Base-by-base conservation (phyloP, 768 basidiomycete species). In the Trametes villosa region DNA sequence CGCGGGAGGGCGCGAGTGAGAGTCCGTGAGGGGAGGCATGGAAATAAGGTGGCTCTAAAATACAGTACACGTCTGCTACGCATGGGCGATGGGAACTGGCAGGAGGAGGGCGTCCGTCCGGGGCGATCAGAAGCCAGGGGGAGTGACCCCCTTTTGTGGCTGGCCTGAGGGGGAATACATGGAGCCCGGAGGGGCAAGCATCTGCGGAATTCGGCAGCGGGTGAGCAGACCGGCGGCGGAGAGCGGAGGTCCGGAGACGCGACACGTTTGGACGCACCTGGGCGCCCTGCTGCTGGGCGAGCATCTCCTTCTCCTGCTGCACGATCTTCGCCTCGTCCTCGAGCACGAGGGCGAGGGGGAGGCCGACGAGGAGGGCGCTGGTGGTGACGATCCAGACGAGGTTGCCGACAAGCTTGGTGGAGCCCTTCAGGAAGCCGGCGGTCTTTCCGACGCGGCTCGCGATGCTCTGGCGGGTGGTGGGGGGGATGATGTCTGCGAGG, bases 291-390 rank as follows among this genome's bases (percentile, higher is more conserved):
- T 95, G 93, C 74, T 96, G 95, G 53, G 92, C 92, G 63, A 92
- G 78, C 83, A 93, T 85, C 76, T 98, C 95, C 77, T 91, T 88
- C 76, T 98, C 97, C 77, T 98, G 95, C 47, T 89, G 87, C 12
- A 94, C 89, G 58, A 96, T 84, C 77, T 95, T 94, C 54, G 92
- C 90, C 79, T 99, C 97, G 76, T 97, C 96, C 77, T 99, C 97
- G 68, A 98, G 81, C 62, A 87, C 89, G 67, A 98, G 82, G 5
- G 96, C 94, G 63, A 98, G 81, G 33, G 97, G 97, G 38, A 99
- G 81, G 15, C 93, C 97, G 50, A 99, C 89, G 65, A 99, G 85
- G 55, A 99, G 80, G 1, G 96, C 95, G 44, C 90, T 92, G 9
- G 96, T 98, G 55, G 93, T 95, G 71, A 98, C 79, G 63, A 97